These are phyloP conservation scores for Metarhizium guizhouense DNA, from an alignment of 2,329 filamentous ascomycete genomes.

Conservation along the genomic window DNA sequence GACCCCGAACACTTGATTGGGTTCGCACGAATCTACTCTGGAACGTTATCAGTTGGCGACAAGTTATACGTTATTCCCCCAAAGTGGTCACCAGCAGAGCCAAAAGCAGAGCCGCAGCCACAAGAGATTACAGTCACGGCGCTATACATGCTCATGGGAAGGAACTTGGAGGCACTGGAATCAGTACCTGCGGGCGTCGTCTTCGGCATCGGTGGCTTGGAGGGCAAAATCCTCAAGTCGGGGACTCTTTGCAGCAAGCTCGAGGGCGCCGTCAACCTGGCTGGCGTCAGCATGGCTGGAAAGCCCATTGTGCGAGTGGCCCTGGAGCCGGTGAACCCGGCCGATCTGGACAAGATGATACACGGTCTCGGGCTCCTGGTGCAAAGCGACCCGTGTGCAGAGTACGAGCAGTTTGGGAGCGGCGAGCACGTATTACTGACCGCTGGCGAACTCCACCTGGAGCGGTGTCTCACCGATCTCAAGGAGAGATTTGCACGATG, in stretches of 20 bases:
- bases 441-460: conserved; percentile 87
- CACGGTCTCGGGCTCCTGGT: conserved; percentile 77
- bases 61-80: conserved; percentile 84
- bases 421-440: conserved; percentile 94
- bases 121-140: conserved; percentile 78
- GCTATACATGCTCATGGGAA: conserved; percentile 92
- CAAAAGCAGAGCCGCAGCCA: conserved; percentile 62
- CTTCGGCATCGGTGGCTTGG: conserved; percentile 88
- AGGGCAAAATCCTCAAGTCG: conserved; percentile 90
- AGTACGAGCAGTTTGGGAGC: conserved; percentile 87
- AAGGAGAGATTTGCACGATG: conserved; percentile 88
- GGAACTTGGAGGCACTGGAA: conserved; percentile 71
- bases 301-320: conserved; percentile 94
- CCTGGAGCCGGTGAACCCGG: conserved; percentile 84
- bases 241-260: conserved; percentile 86
- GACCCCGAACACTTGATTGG: conserved; percentile 87
- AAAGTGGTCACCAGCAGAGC: conserved; percentile 79
- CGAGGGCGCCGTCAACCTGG: conserved; percentile 81
- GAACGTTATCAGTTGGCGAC: conserved; percentile 81
- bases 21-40: conserved; percentile 90
- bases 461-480: conserved; percentile 87
- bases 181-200: conserved; percentile 89
- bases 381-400: conserved; percentile 89
- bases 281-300: conserved; percentile 69
- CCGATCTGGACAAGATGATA: conserved; percentile 92